These are phyloP conservation scores for Diplodia corticola DNA, from an alignment of 2,329 filamentous ascomycete genomes.

Conservation along the genomic window DNA sequence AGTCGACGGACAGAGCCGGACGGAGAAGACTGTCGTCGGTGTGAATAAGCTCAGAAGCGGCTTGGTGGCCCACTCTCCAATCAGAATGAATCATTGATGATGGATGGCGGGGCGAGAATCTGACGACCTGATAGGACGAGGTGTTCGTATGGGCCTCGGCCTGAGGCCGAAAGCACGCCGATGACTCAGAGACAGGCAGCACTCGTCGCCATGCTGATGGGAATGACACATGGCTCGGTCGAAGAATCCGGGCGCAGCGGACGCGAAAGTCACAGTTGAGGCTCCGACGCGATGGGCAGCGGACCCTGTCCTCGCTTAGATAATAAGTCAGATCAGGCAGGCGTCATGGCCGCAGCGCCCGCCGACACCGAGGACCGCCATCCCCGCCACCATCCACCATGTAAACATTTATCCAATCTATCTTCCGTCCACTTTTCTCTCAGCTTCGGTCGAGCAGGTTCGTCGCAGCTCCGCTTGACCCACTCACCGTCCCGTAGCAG, in stretches of 20 bases:
- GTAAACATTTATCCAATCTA: slow-evolving; percentile 1
- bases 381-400: slow-evolving; percentile 13
- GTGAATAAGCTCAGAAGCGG: neutral
- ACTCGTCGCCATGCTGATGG: neutral
- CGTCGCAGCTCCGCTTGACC: neutral
- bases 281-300: neutral
- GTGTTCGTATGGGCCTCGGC: neutral
- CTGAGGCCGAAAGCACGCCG: neutral
- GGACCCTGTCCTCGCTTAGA: neutral
- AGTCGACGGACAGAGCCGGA: neutral
- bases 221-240: neutral
- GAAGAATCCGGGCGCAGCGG: neutral
- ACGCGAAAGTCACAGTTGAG: neutral
- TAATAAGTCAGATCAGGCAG: slow-evolving; percentile 6
- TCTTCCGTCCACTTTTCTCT: neutral
- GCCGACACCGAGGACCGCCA: neutral
- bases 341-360: neutral
- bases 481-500: neutral
- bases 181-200: neutral
- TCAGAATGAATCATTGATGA: neutral
- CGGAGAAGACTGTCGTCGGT: neutral
- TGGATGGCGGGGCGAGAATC: neutral
- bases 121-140: neutral
- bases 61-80: neutral
- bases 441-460: neutral